Conservation (phyloP, 768 basidiomycete species). For the Podaxis sp. region DNA sequence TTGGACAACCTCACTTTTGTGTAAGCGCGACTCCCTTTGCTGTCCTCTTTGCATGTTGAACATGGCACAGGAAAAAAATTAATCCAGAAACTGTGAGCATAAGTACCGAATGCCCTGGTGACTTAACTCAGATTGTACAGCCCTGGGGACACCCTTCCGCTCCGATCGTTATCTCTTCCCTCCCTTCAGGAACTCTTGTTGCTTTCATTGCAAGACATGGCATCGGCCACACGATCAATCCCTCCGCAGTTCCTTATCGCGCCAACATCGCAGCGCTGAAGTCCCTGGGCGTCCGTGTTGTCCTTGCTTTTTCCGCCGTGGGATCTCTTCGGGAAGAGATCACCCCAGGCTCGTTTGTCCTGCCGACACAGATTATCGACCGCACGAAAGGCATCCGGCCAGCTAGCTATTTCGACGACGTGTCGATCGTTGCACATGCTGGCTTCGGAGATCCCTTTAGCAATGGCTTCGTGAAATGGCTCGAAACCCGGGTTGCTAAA, state of each 20-base stretch:
- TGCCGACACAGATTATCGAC: constrained; percentile 93
- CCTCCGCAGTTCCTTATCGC: constrained; percentile 76
- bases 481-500: constrained; percentile 57
- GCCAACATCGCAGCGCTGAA: constrained; percentile 97
- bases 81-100: constrained; percentile 74
- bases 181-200: constrained; percentile 73
- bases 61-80: constrained; percentile 52
- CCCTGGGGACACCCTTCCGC: constrained; percentile 93
- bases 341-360: constrained; percentile 79
- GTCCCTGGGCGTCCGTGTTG: constrained; percentile 80
- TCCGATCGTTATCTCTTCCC: constrained; percentile 86
- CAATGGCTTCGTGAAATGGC: constrained; percentile 54
- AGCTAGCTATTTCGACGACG: constrained; percentile 81
- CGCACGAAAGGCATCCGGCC: constrained; percentile 93
- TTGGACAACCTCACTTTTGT: constrained; percentile 86
- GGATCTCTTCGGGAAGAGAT: constrained; percentile 94
- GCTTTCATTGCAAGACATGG: constrained; percentile 96
- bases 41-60: not conserved
- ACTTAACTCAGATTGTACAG: constrained; percentile 29
- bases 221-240: constrained; percentile 68
- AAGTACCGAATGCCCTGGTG: not conserved
- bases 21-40: constrained; percentile 40
- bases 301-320: constrained; percentile 94
- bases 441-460: constrained; percentile 94
- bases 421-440: constrained; percentile 83